Evolutionary conservation across 2,329 filamentous ascomycete species (phyloP), one percentile per base, ranked within the genome.

Genomic region (Pochonia chlamydosporia): DNA sequence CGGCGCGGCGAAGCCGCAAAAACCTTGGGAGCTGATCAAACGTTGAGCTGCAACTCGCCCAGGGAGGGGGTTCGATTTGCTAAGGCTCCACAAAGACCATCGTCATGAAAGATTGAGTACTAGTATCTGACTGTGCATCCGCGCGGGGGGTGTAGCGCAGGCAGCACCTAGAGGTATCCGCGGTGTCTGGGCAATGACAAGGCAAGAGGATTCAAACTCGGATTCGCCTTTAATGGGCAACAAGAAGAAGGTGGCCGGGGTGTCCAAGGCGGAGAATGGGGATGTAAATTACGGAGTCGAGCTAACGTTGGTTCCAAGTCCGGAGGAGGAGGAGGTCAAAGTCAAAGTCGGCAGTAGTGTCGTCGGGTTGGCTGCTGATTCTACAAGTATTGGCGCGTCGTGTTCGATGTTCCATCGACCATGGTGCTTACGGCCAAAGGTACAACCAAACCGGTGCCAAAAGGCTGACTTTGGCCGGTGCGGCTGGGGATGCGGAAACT

Each of bases 21-120:
- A 26, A 13, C 43, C 30, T 46, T 49, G 44, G 31, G 36, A 52
- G 48, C 43, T 43, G 50, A 44, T 46, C 43, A 44, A 47, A 44
- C 44, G 43, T 56, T 43, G 53, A 54, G 58, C 52, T 48, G 47
- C 47, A 43, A 40, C 40, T 49, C 40, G 53, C 58, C 60, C 62
- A 43, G 45, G 44, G 31, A 48, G 37, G 58, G 56, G 60, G 54
- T 61, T 59, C 57, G 57, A 58, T 54, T 60, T 56, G 53, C 59
- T 60, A 64, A 55, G 55, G 62, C 65, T 62, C 54, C 63, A 66
- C 63, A 55, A 58, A 57, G 57, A 56, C 58, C 60, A 62, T 62
- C 56, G 57, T 57, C 55, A 54, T 60, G 56, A 56, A 58, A 55
- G 54, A 35, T 44, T 18, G 43, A 21, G 21, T 43, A 43, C 40